Conservation (phyloP, 2,329 filamentous ascomycete genomes). For the Venturia effusa region DNA sequence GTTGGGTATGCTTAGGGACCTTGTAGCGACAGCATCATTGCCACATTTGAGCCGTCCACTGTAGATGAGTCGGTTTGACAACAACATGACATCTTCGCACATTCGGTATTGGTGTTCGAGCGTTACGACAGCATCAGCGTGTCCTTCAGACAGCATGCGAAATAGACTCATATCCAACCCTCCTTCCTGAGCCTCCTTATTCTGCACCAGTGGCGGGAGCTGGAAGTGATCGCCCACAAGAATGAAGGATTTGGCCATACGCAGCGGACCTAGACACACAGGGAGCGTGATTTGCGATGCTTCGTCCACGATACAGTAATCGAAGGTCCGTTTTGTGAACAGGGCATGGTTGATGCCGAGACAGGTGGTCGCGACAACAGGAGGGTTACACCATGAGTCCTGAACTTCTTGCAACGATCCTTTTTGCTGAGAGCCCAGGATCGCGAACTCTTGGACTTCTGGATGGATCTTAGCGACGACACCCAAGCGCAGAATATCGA, state of each 20-base stretch:
- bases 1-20: slow-evolving; percentile 55
- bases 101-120: slow-evolving; percentile 96
- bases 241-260: slow-evolving; percentile 86
- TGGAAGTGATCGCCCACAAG: slow-evolving; percentile 96
- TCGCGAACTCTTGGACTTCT: slow-evolving; percentile 76
- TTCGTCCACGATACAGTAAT: slow-evolving; percentile 98
- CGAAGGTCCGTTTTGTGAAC: slow-evolving; percentile 81
- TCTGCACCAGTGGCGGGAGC: slow-evolving; percentile 85
- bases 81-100: slow-evolving; percentile 91
- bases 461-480: slow-evolving; percentile 76
- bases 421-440: slow-evolving; percentile 63
- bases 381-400: slow-evolving; percentile 71
- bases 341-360: slow-evolving; percentile 81
- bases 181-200: slow-evolving; percentile 73
- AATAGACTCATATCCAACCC: slow-evolving; percentile 90
- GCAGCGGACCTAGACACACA: slow-evolving; percentile 85
- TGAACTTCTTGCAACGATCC: slow-evolving; percentile 73
- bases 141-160: slow-evolving; percentile 80
- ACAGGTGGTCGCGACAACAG: slow-evolving; percentile 90
- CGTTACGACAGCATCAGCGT: slow-evolving; percentile 79
- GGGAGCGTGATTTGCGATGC: slow-evolving; percentile 95
- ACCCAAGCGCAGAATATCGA: slow-evolving; percentile 75
- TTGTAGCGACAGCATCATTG: slow-evolving; percentile 60
- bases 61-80: slow-evolving; percentile 91
- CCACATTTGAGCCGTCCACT: slow-evolving; percentile 84